Evolutionary conservation across 257 asterid species (phyloP).

Genomic region (Asclepias syriaca): DNA sequence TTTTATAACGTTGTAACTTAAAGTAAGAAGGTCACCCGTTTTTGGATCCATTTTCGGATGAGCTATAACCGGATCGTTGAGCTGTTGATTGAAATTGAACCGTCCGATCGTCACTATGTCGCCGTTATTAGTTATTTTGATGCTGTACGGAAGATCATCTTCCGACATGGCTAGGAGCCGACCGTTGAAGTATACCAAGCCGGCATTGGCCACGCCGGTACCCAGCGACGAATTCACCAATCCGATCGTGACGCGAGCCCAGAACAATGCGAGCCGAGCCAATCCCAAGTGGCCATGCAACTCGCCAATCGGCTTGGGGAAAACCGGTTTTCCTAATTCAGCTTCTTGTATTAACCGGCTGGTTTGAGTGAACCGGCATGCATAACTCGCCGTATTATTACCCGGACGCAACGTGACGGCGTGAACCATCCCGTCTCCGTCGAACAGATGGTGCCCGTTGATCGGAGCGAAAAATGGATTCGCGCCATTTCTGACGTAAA

Average conservation of each 20-base stretch:
- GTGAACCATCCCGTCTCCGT: slow-evolving; percentile 70
- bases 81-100: slow-evolving; percentile 37
- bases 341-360: slow-evolving; percentile 43
- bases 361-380: slow-evolving; percentile 51
- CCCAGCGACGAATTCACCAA: slow-evolving; percentile 27
- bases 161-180: slow-evolving; percentile 53
- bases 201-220: slow-evolving; percentile 46
- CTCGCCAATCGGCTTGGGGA: slow-evolving; percentile 60
- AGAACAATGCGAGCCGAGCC: slow-evolving; percentile 46
- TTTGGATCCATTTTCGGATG: slow-evolving; percentile 60
- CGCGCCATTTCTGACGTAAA: slow-evolving; percentile 55
- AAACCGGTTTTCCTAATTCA: slow-evolving; percentile 38
- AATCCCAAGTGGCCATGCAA: slow-evolving; percentile 57
- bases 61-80: slow-evolving; percentile 41
- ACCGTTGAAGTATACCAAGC: slow-evolving; percentile 42
- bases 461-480: slow-evolving; percentile 45
- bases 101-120: slow-evolving; percentile 46
- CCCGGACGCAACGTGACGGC: slow-evolving; percentile 35
- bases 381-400: slow-evolving; percentile 38
- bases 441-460: slow-evolving; percentile 60
- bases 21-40: slow-evolving; percentile 46
- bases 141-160: slow-evolving; percentile 52
- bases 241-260: slow-evolving; percentile 30
- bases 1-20: slow-evolving; percentile 38
- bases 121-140: slow-evolving; percentile 29